Evolutionary conservation across 257 asterid species (phyloP), one percentile per base, ranked within the genome.

Genomic region (Plantago ovata): DNA sequence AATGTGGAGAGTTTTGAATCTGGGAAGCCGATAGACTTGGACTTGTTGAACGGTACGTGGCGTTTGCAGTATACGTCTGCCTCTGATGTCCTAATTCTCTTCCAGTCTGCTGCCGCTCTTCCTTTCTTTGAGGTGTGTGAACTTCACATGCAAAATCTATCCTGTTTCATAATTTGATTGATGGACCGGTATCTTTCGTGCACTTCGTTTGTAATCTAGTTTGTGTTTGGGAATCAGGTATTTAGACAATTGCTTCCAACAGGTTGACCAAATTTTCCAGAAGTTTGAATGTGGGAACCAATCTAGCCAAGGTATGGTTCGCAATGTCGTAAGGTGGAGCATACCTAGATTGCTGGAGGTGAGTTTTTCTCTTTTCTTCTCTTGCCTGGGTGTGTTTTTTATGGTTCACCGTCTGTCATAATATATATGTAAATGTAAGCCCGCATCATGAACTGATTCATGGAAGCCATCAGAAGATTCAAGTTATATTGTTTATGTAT

Each of bases 31-130:
- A 68, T 87, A 54, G 66, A 84, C 36, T 74, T 87, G 71, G 71
- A 53, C 24, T 52, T 69, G 58, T 75, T 91, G 79, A 82, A 91
- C 19, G 96, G 96, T n/a, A 87, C 95, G 10, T 87, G 98, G 98
- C 98, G 98, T 33, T 72, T 91, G 82, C 94, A 84, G 73, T 87
- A 87, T 67, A 87, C 98, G 5, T 83, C 98, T 10, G 98, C 98
- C 3, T 61, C 89, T 1, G 96, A 91, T 68, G 98, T 87, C 71
- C 76, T 91, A 41, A 23, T 81, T 60, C 96, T 91, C 71, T 59
- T 91, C 51, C 89, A 91, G 48, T 79, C 95, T 16, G 87, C 94
- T 1, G 71, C 84, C 12, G 77, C 83, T 66, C 84, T 91, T 65
- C 98, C 96, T 45, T 77, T 83, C 75, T 58, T 91, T 46, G 79